Base-by-base conservation (phyloP, 768 basidiomycete species). In the Mycena indigotica region DNA sequence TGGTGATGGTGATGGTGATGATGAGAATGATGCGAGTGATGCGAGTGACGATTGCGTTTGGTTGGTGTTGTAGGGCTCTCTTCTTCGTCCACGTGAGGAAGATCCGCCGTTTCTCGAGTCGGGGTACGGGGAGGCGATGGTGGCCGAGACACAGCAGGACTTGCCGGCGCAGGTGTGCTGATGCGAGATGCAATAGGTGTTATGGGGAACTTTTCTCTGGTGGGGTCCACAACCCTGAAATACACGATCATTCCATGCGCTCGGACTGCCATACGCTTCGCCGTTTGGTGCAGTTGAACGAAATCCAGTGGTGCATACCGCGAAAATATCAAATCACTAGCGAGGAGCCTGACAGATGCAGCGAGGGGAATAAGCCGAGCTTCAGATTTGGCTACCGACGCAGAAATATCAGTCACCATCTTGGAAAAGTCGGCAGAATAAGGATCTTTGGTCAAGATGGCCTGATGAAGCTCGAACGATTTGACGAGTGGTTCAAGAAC, bases 201-300 rank as follows among this genome's bases (percentile, higher is more conserved):
- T 0, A 72, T 64, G 2, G 81, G 82, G 62, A 88, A 89, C 53
- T 69, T 77, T 64, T 86, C 83, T 39, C 84, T 70, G 19, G 78
- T 80, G 0, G 86, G 83, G 60, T 90, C 86, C 10, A 88, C 79
- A n/a, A 90, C 66, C 0, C 69, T 70, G 58, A 86, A 89, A 65
- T 87, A 90, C 35, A 81, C 68, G 19, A 70, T 73, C 77, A 90
- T 76, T 17, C 89, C 89, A 59, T 85, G 77, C n/a, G 81, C 80
- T 6, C 84, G 74, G 12, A 81, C 83, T 3, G 79, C 77, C 60
- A 89, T 74, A 3, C 81, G 72, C 40, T 84, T 74, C 16, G 75
- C 74, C 5, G 80, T 65, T 23, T 70, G 65, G 53, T 87, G 85
- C 19, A 91, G 75, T 3, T 69, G 67, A 0, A 65, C 61, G 49